Percentiles rank a stretch among this genome's conserved stretches.
Evolutionary conservation across 805 yeast genomes (phyloP).

Genomic region (Starmerella bacillaris): DNA sequence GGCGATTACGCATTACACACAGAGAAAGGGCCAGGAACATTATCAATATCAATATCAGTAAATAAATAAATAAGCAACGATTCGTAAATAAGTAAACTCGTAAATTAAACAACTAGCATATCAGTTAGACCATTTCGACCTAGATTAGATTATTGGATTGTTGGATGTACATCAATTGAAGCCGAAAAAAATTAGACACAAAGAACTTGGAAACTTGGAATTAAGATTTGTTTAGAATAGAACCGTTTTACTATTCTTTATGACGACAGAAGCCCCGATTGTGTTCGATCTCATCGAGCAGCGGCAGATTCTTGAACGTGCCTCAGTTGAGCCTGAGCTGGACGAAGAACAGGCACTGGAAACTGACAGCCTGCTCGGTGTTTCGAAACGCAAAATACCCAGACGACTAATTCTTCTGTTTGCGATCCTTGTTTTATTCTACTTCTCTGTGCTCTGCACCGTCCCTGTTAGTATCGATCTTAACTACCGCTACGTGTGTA

Average conservation of each 20-base stretch:
- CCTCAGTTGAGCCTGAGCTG: constrained; percentile 10
- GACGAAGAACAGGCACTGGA: constrained; percentile 6
- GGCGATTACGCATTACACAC: too few species aligned
- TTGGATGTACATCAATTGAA: too few species aligned
- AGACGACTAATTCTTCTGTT: constrained; percentile 11
- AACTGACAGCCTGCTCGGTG: constrained; percentile 10
- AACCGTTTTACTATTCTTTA: background rate
- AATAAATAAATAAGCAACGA: too few species aligned
- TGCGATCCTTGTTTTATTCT: background rate
- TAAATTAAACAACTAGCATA: too few species aligned
- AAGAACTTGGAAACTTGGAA: too few species aligned
- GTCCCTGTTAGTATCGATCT: constrained; percentile 15
- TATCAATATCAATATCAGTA: too few species aligned
- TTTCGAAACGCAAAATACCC: constrained; percentile 13
- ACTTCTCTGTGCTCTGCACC: constrained; percentile 9
- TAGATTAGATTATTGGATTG: too few species aligned
- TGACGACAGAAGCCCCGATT: constrained; percentile 1
- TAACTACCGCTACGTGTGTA: constrained; percentile 14
- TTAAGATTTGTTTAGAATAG: too few species aligned
- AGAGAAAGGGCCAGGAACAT: too few species aligned
- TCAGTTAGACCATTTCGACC: too few species aligned
- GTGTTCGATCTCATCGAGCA: background rate
- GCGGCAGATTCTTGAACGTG: constrained; percentile 11
- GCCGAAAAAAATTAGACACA: too few species aligned
- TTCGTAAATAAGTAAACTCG: too few species aligned